These are phyloP conservation scores for Sclerotinia nivalis DNA, from an alignment of 2,329 filamentous ascomycete species.

Conservation along the genomic window DNA sequence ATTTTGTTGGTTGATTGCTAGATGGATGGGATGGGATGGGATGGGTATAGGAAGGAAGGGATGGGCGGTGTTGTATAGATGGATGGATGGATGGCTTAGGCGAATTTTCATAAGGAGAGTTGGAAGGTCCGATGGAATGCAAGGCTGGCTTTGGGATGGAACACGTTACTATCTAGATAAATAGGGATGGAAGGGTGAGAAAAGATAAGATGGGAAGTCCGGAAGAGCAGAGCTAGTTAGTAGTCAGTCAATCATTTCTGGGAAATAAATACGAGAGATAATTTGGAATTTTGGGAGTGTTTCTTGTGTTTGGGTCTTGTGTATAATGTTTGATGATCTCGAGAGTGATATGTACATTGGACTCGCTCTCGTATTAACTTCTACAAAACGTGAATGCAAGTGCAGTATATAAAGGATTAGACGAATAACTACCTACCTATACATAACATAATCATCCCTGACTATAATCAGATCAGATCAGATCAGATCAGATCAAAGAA, in stretches of 20 bases:
- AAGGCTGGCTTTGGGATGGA: conserved; percentile 5
- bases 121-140: background rate
- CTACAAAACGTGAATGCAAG: background rate
- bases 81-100: conserved; percentile 2
- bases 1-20: conserved; percentile 26
- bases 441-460: too few relatives aligned
- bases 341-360: background rate
- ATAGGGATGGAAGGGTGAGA: background rate
- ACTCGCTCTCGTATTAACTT: background rate
- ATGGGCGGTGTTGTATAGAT: conserved; percentile 20
- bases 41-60: conserved; percentile 28
- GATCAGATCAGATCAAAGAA: too few relatives aligned
- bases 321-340: background rate
- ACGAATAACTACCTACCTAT: too few relatives aligned
- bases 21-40: conserved; percentile 27
- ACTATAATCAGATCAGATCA: too few relatives aligned
- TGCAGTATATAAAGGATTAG: background rate
- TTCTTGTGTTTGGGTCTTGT: background rate
- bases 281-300: conserved; percentile 16
- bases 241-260: conserved; percentile 23
- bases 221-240: background rate
- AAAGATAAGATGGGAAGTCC: background rate
- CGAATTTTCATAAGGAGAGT: conserved; percentile 5
- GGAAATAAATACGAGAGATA: conserved; percentile 23
- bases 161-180: conserved; percentile 16